Evolutionary conservation across 2,329 filamentous ascomycete species (phyloP), one percentile per base, ranked within the genome.

Genomic region (Purpureocillium lavendulum): DNA sequence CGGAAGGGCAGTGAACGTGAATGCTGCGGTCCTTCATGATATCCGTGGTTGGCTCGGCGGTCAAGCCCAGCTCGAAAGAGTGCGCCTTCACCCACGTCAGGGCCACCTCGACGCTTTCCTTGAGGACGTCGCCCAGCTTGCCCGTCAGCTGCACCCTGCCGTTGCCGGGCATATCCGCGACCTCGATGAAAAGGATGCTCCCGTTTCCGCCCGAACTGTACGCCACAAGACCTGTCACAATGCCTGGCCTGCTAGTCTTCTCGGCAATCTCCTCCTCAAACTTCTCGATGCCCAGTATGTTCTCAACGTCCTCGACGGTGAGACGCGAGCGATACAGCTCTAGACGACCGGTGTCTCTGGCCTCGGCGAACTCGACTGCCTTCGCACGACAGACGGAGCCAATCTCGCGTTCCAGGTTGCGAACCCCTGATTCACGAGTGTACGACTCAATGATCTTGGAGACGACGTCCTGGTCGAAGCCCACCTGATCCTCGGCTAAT

Each of bases 1-100:
- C 92, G 1, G 84, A 87, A 0, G 92, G 92, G 54, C 92, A 98
- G 63, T 98, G 92, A 8, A 98, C 89, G 57, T 98, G 92, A 45
- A 98, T 83, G 61, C 83, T 88, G 46, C 92, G 82, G 53, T 84
- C 83, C 68, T 92, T 90, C 88, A 97, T 96, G 55, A 98, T 89
- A 59, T 98, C 90, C 49, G 90, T 84, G 40, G 79, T 79, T 8
- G 84, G 83, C 46, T 88, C 81, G 41, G 81, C 71, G 4, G 87
- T 88, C 31, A 98, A 70, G 9, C 88, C 88, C 11, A 98, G 73
- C 55, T 94, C 87, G 54, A 84, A 96, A 3, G 90, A 89, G 59
- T 98, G 90, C 4, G 87, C 86, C 62, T 96, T 96, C 38, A 98
- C 92, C 92, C 92, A 98, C 13, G 84, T 90, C 28, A 97, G 73